Percentiles rank a stretch among this genome's conserved stretches.
Evolutionary conservation across 208 protist genomes (phyloP).

Genomic region (Acanthamoeba castellanii): DNA sequence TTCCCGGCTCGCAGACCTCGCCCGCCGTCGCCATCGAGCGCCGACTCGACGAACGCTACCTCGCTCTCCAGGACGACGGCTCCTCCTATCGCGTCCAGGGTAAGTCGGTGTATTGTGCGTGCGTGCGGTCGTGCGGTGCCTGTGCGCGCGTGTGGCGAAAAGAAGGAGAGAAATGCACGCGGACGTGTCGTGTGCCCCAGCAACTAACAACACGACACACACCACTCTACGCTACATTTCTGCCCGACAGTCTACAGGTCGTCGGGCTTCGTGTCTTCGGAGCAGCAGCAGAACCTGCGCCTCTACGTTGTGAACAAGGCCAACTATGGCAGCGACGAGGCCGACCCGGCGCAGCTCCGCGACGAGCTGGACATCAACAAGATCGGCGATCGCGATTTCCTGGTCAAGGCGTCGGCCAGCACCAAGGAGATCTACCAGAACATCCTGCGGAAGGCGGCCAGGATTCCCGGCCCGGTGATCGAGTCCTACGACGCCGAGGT

Average conservation of each 20-base stretch:
- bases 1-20: constrained; percentile 78
- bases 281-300: constrained; percentile 52
- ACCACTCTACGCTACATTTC: neutral
- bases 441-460: constrained; percentile 87
- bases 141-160: too few relatives aligned
- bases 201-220: too few relatives aligned
- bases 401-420: constrained; percentile 84
- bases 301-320: constrained; percentile 68
- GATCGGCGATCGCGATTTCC: constrained; percentile 73
- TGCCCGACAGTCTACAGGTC: constrained; percentile 52
- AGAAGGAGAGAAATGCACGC: too few relatives aligned
- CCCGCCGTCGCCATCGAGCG: constrained; percentile 81
- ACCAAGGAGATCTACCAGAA: constrained; percentile 88
- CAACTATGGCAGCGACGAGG: neutral
- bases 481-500: constrained; percentile 7
- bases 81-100: constrained; percentile 50
- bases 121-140: neutral
- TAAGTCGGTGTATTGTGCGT: neutral
- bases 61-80: constrained; percentile 77
- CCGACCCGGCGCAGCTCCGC: neutral
- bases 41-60: constrained; percentile 74
- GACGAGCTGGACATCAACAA: constrained; percentile 77
- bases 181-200: too few relatives aligned
- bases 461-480: constrained; percentile 74
- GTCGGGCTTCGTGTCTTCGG: constrained; percentile 17